Conservation (phyloP, 164 flowering plant species). For the Nymphaea thermarum region DNA sequence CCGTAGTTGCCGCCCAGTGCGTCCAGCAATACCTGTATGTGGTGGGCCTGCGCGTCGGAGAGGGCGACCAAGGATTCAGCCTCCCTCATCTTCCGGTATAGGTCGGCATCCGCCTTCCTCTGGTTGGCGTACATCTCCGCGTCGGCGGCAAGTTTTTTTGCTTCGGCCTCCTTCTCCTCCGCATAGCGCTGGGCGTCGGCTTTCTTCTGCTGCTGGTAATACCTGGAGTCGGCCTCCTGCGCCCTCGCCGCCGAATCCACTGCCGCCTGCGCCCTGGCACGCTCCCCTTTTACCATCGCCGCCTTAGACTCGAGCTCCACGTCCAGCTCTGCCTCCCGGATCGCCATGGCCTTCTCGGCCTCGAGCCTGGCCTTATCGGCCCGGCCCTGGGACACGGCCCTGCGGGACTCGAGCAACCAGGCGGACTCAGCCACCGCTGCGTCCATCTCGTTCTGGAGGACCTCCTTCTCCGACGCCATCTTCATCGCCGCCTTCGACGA, state of each 20-base stretch:
- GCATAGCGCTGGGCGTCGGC: constrained; percentile 3
- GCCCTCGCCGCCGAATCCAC: constrained; percentile 31
- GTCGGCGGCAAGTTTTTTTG: not conserved
- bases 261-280: constrained; percentile 35
- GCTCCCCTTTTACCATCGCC: constrained; percentile 21
- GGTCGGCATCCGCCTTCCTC: not conserved
- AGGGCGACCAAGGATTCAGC: constrained; percentile 1
- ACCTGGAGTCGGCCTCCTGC: constrained; percentile 26
- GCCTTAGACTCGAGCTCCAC: constrained; percentile 28
- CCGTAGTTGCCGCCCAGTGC: constrained; percentile 2
- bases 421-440: constrained; percentile 1
- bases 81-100: not conserved
- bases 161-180: constrained; percentile 4
- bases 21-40: not conserved
- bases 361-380: constrained; percentile 22
- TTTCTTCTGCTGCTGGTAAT: constrained; percentile 14
- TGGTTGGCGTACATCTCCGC: not conserved
- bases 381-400: not conserved
- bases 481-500: constrained; percentile 3
- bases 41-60: constrained; percentile 1
- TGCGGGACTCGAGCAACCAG: not conserved
- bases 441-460: constrained; percentile 2
- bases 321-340: constrained; percentile 35
- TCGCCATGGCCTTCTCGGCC: constrained; percentile 25
- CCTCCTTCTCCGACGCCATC: constrained; percentile 2